Conservation (phyloP, 495 filamentous ascomycete genomes). For the Aspergillus sparsus region DNA sequence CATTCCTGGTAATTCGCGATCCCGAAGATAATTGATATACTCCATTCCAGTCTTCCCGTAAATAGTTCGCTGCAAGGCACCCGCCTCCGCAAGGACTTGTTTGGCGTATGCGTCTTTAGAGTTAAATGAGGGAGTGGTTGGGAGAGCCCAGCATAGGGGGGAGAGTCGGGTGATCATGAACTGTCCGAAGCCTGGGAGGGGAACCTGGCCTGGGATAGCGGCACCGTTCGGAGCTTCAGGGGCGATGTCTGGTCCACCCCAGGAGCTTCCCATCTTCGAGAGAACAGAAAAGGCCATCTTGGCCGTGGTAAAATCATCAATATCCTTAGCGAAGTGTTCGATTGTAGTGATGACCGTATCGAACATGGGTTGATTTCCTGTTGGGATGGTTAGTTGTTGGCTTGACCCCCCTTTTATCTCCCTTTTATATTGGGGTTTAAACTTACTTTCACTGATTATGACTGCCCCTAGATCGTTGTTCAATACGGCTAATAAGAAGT, state of each 20-base stretch:
- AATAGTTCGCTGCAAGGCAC: constrained; percentile 79
- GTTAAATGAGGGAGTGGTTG: constrained; percentile 72
- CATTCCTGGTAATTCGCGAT: constrained; percentile 53
- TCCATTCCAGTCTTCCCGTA: constrained; percentile 77
- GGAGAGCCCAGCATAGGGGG: constrained; percentile 81
- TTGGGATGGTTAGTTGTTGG: neutral
- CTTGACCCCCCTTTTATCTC: too few species aligned
- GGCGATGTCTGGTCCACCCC: constrained; percentile 80
- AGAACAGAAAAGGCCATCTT: constrained; percentile 84
- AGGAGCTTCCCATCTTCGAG: constrained; percentile 71
- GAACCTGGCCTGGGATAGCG: constrained; percentile 41
- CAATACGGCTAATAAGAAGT: constrained; percentile 82
- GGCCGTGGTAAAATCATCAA: constrained; percentile 72
- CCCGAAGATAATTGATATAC: constrained; percentile 58
- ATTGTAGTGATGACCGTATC: constrained; percentile 81
- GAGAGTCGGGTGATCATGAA: constrained; percentile 91
- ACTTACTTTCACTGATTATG: constrained; percentile 74
- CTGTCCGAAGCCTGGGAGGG: constrained; percentile 85
- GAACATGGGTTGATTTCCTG: constrained; percentile 83
- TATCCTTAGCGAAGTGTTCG: constrained; percentile 76
- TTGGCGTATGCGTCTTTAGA: constrained; percentile 82
- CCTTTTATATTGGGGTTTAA: neutral
- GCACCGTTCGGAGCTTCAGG: constrained; percentile 50
- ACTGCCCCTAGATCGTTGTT: constrained; percentile 87
- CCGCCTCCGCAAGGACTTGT: constrained; percentile 82